Conservation (phyloP, 441 rosid genomes). For the Raphanus hybrid region DNA sequence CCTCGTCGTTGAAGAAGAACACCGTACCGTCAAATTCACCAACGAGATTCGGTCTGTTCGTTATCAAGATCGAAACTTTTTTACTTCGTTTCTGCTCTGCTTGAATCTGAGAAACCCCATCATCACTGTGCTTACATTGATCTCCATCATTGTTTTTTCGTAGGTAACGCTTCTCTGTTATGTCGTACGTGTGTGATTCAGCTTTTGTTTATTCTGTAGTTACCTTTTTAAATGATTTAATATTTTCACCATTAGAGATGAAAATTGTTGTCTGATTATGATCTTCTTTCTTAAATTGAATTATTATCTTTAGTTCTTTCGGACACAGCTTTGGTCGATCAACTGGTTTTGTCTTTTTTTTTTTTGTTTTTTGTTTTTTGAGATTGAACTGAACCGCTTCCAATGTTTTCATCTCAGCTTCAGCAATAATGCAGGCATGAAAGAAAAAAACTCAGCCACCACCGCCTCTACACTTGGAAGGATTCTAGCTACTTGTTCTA, state of each 20-base stretch:
- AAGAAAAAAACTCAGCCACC: constrained; percentile 59
- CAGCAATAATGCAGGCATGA: constrained; percentile 67
- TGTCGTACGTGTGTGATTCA: not conserved
- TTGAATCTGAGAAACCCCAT: constrained; percentile 22
- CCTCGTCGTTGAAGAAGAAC: constrained; percentile 20
- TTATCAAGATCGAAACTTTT: not conserved
- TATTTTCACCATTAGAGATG: not conserved
- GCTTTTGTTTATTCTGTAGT: not conserved
- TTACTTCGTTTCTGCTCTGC: constrained; percentile 8
- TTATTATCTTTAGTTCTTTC: not conserved
- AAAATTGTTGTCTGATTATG: constrained; percentile 8
- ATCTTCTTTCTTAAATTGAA: not conserved
- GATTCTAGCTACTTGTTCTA: constrained; percentile 57
- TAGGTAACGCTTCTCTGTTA: constrained; percentile 27
- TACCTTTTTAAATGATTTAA: not conserved
- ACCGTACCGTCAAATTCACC: constrained; percentile 17
- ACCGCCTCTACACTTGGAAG: constrained; percentile 3
- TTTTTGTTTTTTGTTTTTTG: not conserved
- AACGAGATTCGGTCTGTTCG: constrained; percentile 14
- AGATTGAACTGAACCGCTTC: not conserved
- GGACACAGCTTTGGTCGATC: constrained; percentile 20
- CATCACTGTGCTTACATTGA: not conserved
- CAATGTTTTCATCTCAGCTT: constrained; percentile 17
- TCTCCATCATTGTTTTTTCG: constrained; percentile 5
- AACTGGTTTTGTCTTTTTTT: constrained; percentile 1